A percentile compares a stretch with the other conserved stretches of the same genome.
These are phyloP conservation scores for Saccharomycopsis sp. DNA, from an alignment of 805 yeast species.

Conservation along the genomic window DNA sequence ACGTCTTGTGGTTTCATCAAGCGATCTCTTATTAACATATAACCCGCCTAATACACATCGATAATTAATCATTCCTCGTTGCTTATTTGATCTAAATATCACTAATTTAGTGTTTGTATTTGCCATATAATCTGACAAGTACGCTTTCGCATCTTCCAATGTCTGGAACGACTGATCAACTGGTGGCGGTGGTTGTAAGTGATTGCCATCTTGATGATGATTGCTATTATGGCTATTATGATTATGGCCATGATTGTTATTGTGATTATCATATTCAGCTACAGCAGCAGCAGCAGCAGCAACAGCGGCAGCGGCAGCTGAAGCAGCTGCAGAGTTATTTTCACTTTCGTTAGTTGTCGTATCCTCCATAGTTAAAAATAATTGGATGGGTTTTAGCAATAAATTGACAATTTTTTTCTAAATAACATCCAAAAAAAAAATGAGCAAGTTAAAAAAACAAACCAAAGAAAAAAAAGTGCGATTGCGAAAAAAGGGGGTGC, in stretches of 20 bases:
- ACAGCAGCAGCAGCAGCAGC: background rate
- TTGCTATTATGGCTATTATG: background rate
- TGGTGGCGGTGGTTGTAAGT: slow-evolving; percentile 19
- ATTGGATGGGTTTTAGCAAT: no score
- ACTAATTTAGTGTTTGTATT: slow-evolving; percentile 14
- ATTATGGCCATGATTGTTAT: background rate
- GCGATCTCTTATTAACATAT: slow-evolving; percentile 2
- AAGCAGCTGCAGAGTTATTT: background rate
- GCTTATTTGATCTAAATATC: slow-evolving; percentile 12
- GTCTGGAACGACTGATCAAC: slow-evolving; percentile 9
- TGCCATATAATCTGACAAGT: slow-evolving; percentile 12
- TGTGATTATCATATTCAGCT: background rate
- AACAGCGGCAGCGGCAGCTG: background rate
- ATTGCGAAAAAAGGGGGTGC: no score
- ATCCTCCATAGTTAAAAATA: no score
- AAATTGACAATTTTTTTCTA: no score
- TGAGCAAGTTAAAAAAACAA: no score
- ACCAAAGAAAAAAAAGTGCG: no score
- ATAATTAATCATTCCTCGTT: slow-evolving; percentile 13
- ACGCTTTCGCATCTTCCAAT: slow-evolving; percentile 13
- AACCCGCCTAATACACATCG: slow-evolving; percentile 10
- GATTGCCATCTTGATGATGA: slow-evolving; percentile 1
- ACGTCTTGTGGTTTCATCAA: background rate
- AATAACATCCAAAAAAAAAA: no score
- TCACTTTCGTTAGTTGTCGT: no score